Percentiles rank a stretch among this genome's conserved stretches.
These are phyloP conservation scores for sunflower (Helianthus annuus) DNA, from an alignment of 129 eudicot genomes.

Conservation along the genomic window HanXRQr2.0-SUNRISE NC_035441.2:183929123-183929622, in stretches of 20 bases:
- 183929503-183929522: not conserved
- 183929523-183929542: not conserved
- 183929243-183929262: slow-evolving; percentile 89
- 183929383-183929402: not conserved
- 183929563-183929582: too few species aligned
- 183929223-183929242: slow-evolving; percentile 64
- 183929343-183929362: not conserved
- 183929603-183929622: too few species aligned
- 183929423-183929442: slow-evolving; percentile 83
- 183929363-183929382: not conserved
- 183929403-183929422: slow-evolving; percentile 60
- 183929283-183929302: slow-evolving; percentile 83
- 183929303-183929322: slow-evolving; percentile 65
- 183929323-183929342: not conserved
- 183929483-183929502: not conserved
- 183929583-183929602: too few species aligned
- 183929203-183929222: slow-evolving; percentile 83
- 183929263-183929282: slow-evolving; percentile 87
- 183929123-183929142: too few species aligned
- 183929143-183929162: not conserved
- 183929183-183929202: slow-evolving; percentile 66
- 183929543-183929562: too few species aligned
- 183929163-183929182: slow-evolving; percentile 84
- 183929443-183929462: slow-evolving; percentile 85
- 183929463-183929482: slow-evolving; percentile 81